Base-by-base conservation (phyloP, 1,284 basidiomycete species). In the Microbotryum lychnidis-dioicae region DNA sequence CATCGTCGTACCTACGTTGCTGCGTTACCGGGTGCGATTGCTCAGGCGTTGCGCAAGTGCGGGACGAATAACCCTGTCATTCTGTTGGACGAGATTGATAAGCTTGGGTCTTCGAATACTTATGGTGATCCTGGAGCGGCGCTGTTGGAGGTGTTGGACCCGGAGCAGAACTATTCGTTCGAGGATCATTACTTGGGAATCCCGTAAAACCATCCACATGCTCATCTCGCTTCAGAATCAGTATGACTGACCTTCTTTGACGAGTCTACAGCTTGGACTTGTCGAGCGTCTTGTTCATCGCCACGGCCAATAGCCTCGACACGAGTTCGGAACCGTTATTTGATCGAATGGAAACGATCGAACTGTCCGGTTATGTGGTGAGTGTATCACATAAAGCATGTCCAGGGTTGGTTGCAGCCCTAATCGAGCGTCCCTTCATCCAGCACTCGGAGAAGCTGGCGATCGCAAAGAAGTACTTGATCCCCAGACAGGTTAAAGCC, bases 401-500 rank as follows among this genome's bases (percentile, higher is more conserved):
- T 7, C 25, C 53, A 20, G 16, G n/a, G n/a, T n/a, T 46, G 20
- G 48, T 44, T 53, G 73, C 87, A 16, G 86, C 87, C 72, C 81
- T 86, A 49, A 87, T 87, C 69, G 87, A 89, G 70, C 76, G 87
- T 20, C 81, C 83, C 31, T 76, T 89, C 84, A 9, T 83, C 80
- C 83, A 66, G 66, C 71, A 76, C 66, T 71, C 75, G 49, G 77
- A 78, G 59, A 78, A 78, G 65, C 71, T 77, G 1, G 71, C 72
- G 59, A 78, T 78, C 56, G 77, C 77, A 2, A 68, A 71, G 2
- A 58, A 81, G 70, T 70, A 89, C 79, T 81, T 93, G 25, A 77
- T 93, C 10, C 89, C 90, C 12, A 93, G 92, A 74, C 89, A 92
- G 74, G 78, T 90, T 42, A 75, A 76, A 44, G 83, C 83, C 3